phyloP scores from a whole-genome alignment of 257 asterid genomes.

The Misopates orontium region DNA sequence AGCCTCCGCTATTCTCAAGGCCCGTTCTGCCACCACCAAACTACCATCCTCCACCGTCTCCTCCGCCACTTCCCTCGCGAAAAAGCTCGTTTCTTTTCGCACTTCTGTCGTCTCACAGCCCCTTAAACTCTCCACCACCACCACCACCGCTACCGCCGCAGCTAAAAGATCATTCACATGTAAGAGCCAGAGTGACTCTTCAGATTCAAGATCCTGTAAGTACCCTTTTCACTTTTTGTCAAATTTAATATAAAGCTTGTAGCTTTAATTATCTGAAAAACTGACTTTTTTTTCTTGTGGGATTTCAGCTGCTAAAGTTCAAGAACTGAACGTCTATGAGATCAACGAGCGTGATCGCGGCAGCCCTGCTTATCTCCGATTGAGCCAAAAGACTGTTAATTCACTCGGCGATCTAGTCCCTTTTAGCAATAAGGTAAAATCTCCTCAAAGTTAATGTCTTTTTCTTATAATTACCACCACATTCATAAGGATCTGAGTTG shows the following conservation, averaged over 20 bases:
- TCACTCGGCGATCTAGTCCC: conserved; percentile 96
- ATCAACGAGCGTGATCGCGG: conserved; percentile 95
- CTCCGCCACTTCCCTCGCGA: conserved; percentile 29
- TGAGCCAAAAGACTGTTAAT: conserved; percentile 77
- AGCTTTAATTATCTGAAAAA: not conserved
- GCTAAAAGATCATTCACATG: conserved; percentile 50
- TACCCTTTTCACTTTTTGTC: not conserved
- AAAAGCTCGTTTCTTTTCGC: conserved; percentile 34
- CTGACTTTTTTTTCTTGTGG: no score
- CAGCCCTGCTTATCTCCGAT: conserved; percentile 89
- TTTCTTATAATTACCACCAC: no score
- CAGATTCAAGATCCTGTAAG: conserved; percentile 50
- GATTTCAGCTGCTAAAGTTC: conserved; percentile 52
- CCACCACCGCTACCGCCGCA: conserved; percentile 16
- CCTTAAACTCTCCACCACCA: conserved; percentile 32
- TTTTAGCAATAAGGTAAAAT: conserved; percentile 77
- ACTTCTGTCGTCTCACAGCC: conserved; percentile 39
- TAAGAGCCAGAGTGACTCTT: conserved; percentile 46
- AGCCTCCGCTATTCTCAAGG: conserved; percentile 47
- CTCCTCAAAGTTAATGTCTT: not conserved
- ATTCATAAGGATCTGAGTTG: no score
- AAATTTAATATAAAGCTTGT: not conserved
- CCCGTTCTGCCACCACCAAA: conserved; percentile 31
- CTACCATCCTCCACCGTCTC: conserved; percentile 30
- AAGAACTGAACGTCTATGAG: conserved; percentile 76